Evolutionary conservation across 1,139 yeast species (phyloP), one percentile per base, ranked within the genome.

Genomic region (Wickerhamomyces sp.): DNA sequence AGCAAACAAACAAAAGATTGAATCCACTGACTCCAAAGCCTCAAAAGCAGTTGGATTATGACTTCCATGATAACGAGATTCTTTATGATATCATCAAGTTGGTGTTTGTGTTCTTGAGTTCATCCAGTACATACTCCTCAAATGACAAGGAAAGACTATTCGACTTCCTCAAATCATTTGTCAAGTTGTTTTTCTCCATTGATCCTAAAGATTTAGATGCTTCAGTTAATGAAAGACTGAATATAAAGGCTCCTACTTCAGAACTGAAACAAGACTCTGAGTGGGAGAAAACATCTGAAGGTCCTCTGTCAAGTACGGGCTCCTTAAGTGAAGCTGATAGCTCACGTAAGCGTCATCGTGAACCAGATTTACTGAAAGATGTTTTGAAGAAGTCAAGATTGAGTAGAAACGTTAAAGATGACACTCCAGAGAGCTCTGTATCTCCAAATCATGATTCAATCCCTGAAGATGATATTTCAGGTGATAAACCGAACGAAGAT

Each of bases 1-100:
- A 93, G 60, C 98, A 93, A 64, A 58, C 62, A 6, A 78, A 76
- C 46, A 81, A 89, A 66, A 76, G 95, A 60, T 71, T 87, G 50
- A 91, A 87, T 60, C 96, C 96, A 40, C 75, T 89, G 58, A 84
- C 94, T 37, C 96, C 96, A 14, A 84, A 79, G 55, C 87, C 95
- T 10, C 84, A 84, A 61, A 84, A 85, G 48, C 97, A 93, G 65
- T 73, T 93, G 51, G 76, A 76, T 48, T 90, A 81, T 60, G 68
- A 68, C 35, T 81, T 91, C 57, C 67, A 70, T 10, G 96, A 93
- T 60, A 65, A 69, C 45, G 84, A 77, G 13, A 79, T 93, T 23
- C 69, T 94, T 41, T 75, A 74, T 63, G 99, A 94, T 65, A 78
- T 91, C 42, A 64, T 86, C 47, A 76, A 78, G 49, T 73, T 93